These are phyloP conservation scores for Hippophae rhamnoides DNA, from an alignment of 306 rosid species.

Conservation along the genomic window DNA sequence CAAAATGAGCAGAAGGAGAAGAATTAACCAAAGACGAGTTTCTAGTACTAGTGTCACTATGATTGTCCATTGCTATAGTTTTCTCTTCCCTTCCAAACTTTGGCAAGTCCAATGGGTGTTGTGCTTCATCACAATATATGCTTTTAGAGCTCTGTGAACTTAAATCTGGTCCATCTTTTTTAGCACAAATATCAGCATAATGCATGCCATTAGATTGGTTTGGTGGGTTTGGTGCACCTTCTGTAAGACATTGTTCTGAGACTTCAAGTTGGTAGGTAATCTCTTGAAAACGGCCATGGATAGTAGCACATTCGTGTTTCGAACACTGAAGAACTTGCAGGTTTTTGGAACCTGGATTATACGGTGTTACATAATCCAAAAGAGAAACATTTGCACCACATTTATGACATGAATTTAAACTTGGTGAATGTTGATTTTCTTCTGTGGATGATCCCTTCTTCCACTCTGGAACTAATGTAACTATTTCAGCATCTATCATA, in stretches of 20 bases:
- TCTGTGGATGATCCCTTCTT: conserved; percentile 28
- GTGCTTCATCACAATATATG: conserved; percentile 29
- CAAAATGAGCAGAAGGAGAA: conserved; percentile 23
- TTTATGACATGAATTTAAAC: conserved; percentile 35
- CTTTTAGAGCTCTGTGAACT: conserved; percentile 33
- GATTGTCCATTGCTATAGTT: conserved; percentile 28
- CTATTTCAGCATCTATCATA: conserved; percentile 75
- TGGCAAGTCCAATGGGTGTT: conserved; percentile 22
- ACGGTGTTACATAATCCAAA: conserved; percentile 46
- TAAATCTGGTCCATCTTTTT: conserved; percentile 48
- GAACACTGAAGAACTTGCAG: conserved; percentile 68
- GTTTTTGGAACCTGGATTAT: conserved; percentile 39
- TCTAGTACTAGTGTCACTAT: conserved; percentile 14
- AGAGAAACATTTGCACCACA: conserved; percentile 47
- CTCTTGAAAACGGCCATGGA: conserved; percentile 91
- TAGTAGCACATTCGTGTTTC: conserved; percentile 51
- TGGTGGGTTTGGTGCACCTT: conserved; percentile 30
- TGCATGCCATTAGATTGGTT: conserved; percentile 40
- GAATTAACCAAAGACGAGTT: conserved; percentile 10
- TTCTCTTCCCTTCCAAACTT: conserved; percentile 39
- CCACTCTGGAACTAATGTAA: conserved; percentile 72
- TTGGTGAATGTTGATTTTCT: conserved; percentile 35
- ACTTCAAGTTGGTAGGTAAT: conserved; percentile 82
- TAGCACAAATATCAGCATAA: conserved; percentile 75
- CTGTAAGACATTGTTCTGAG: conserved; percentile 35